Base-by-base conservation (phyloP, 106 monocot species). In the Dendrobium chrysotoxum region DNA sequence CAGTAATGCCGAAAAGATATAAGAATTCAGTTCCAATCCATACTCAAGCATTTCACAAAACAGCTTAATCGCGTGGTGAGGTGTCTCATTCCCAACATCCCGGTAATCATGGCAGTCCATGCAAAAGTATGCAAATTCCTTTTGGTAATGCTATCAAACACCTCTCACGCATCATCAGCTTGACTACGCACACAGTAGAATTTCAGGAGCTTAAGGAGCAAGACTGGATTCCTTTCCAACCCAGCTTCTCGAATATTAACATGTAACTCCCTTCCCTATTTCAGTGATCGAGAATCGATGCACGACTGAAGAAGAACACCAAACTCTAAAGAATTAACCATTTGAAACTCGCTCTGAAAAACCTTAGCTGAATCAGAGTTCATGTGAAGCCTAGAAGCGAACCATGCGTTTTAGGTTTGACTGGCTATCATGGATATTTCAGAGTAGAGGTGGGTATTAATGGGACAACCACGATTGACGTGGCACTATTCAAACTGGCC, bases 401-500 rank as follows among this genome's bases (percentile, higher is more conserved):
- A 75, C 7, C 41, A 26, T 64, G 75, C 21, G 20, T 55, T 81
- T 11, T 12, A 28, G 4, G 28, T 18, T 58, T 58, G 81, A 35
- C 5, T n/a, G 8, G 7, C 17, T 5, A 21, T 20, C 74, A 75
- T 75, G 41, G 74, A 31, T 71, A 13, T 16, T 35, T 71, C 90
- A 23, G 93, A 96, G 88, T 92, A 96, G 73, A 96, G 92, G 44
- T 92, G 94, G 7, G 96, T 96, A 70, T 85, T 94, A 5, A 94
- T 87, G 39, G 96, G 73, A 78, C 96, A 96, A 12, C 81, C 86
- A 26, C 85, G 86, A 54, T 90, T 92, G 75, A 90, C 80, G 40
- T 89, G 84, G 84, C 94, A 97, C 80, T 88, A 35, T 87, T 97
- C 94, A 83, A 97, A 97, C 90, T 97, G 94, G 10, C 96, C 94